phyloP scores from a whole-genome alignment of 495 filamentous ascomycete genomes.

The Letharia columbiana region DNA sequence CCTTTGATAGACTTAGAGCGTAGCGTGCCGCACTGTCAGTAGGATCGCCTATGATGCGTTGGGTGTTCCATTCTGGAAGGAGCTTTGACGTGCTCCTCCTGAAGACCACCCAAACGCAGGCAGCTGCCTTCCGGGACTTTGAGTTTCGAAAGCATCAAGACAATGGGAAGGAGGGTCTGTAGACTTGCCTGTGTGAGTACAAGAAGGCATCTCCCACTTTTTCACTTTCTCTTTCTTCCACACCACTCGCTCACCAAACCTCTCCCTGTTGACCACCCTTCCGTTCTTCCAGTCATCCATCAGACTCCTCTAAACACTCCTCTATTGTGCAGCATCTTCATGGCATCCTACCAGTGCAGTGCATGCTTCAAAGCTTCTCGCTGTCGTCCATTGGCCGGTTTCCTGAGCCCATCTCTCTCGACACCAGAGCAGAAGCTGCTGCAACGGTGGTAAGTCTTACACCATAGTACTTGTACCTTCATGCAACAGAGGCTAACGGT shows the following conservation, averaged over 20 bases:
- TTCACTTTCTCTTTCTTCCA: constrained; percentile 4
- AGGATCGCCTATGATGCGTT: neutral
- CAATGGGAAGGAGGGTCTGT: neutral
- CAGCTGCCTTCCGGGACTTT: neutral
- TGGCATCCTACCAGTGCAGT: neutral
- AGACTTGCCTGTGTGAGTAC: neutral
- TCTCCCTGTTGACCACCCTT: neutral
- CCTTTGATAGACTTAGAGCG: neutral
- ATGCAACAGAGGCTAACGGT: neutral
- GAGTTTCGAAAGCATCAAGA: neutral
- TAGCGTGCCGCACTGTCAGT: neutral
- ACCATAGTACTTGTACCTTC: neutral
- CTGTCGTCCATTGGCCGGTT: neutral
- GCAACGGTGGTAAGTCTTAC: neutral
- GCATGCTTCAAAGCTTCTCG: neutral
- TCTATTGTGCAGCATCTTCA: neutral
- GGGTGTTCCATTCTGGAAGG: neutral
- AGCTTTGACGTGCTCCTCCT: neutral
- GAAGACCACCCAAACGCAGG: neutral
- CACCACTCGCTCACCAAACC: neutral
- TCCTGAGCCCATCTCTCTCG: neutral
- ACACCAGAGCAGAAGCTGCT: neutral
- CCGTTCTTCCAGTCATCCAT: neutral
- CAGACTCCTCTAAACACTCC: neutral
- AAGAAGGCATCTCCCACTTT: neutral